A percentile compares a stretch with the other conserved stretches of the same genome.
Conservation (phyloP, 345 rosid species). For the Cardamine chenopodiifolia region DNA sequence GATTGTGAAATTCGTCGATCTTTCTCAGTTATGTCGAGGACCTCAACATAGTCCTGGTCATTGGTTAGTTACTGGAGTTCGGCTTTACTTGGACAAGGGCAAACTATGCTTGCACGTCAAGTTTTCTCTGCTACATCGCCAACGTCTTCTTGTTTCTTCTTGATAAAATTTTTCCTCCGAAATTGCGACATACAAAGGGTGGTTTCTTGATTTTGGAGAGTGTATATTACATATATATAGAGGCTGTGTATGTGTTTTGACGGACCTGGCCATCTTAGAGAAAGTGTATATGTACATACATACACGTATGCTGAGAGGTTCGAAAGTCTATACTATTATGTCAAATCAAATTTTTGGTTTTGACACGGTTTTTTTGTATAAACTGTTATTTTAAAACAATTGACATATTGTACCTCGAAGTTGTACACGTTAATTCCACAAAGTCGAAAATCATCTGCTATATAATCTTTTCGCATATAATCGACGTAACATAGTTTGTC, state of each 20-base stretch:
- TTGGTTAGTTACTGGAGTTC: slow-evolving; percentile 87
- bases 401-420: too few species aligned
- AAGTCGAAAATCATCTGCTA: too few species aligned
- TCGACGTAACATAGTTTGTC: too few species aligned
- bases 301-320: slow-evolving; percentile 4
- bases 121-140: slow-evolving; percentile 63
- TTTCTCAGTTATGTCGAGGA: slow-evolving; percentile 70
- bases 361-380: background rate
- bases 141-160: slow-evolving; percentile 33
- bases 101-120: slow-evolving; percentile 78
- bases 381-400: background rate
- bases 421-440: too few species aligned
- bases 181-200: slow-evolving; percentile 10
- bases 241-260: slow-evolving; percentile 9
- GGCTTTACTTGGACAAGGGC: slow-evolving; percentile 69
- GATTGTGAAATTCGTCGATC: slow-evolving; percentile 74
- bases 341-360: background rate
- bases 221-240: background rate
- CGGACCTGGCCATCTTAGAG: background rate
- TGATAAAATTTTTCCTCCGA: slow-evolving; percentile 5
- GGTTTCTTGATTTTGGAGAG: slow-evolving; percentile 24
- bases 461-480: too few species aligned
- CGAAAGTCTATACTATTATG: background rate
- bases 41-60: slow-evolving; percentile 91
- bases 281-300: slow-evolving; percentile 1